phyloP scores from a whole-genome alignment of 192 early-diverging fungal genomes.

The Coemansia sp. region DNA sequence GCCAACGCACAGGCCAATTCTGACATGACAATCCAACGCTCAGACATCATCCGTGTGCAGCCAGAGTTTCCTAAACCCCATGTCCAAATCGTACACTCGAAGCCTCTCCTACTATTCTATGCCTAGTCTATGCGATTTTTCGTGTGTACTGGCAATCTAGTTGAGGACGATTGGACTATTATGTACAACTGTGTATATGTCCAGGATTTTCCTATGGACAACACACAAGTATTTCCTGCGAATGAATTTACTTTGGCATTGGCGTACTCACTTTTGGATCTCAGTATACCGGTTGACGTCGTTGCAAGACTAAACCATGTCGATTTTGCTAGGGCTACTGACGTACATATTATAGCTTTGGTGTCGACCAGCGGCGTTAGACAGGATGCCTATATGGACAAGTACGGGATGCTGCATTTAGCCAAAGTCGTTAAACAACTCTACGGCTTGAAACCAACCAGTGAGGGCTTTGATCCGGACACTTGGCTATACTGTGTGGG shows the following conservation, averaged over 20 bases:
- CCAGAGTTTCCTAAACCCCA: too few relatives aligned
- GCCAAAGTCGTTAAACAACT: constrained; percentile 9
- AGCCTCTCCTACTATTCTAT: background rate
- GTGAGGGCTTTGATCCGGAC: constrained; percentile 10
- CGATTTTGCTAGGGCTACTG: constrained; percentile 18
- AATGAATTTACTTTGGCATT: constrained; percentile 34
- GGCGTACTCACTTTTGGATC: constrained; percentile 30
- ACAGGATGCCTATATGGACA: constrained; percentile 11
- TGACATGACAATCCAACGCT: too few relatives aligned
- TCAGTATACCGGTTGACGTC: constrained; percentile 17
- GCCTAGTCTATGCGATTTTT: constrained; percentile 17
- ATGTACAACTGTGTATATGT: constrained; percentile 35
- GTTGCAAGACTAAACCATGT: constrained; percentile 33
- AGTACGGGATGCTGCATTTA: constrained; percentile 32
- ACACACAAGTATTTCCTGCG: background rate
- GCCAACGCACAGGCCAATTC: too few relatives aligned
- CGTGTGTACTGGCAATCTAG: constrained; percentile 24
- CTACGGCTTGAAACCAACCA: background rate
- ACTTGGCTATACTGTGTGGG: constrained; percentile 26
- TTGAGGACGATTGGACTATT: constrained; percentile 33
- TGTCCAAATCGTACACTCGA: constrained; percentile 7
- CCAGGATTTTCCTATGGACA: constrained; percentile 32
- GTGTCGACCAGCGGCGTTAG: constrained; percentile 26
- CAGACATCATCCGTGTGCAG: too few relatives aligned
- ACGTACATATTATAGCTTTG: constrained; percentile 19